A percentile compares a stretch with the other conserved stretches of the same genome.
Evolutionary conservation across 805 yeast species (phyloP).

Genomic region (Candida ipomoeae): DNA sequence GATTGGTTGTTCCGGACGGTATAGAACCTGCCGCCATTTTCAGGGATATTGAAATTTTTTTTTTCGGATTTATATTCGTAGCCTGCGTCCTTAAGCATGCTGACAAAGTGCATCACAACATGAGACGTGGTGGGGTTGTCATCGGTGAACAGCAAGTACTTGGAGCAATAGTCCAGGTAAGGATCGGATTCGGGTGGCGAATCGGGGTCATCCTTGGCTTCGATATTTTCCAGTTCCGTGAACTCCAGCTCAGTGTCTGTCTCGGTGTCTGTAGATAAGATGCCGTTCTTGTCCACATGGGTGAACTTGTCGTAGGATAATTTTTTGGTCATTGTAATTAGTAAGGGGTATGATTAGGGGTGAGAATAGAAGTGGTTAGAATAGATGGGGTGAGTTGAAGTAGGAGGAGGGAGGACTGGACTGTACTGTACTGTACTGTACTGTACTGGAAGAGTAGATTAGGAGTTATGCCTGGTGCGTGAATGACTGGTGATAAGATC

Average conservation of each 20-base stretch:
- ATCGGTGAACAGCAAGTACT: conserved; percentile 30
- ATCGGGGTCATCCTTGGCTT: too few species aligned
- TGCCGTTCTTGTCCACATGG: conserved; percentile 5
- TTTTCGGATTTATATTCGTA: conserved; percentile 27
- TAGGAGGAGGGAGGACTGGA: background rate
- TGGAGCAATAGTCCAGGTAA: conserved; percentile 12
- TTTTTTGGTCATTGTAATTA: background rate
- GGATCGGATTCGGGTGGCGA: too few species aligned
- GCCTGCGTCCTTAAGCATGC: conserved; percentile 23
- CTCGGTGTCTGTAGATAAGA: conserved; percentile 12
- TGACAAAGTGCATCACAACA: conserved; percentile 24
- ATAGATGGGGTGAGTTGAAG: background rate
- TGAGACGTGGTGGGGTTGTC: conserved; percentile 42
- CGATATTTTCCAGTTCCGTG: too few species aligned
- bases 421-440: too few species aligned
- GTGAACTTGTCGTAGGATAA: background rate
- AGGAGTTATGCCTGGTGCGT: too few species aligned
- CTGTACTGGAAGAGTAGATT: too few species aligned
- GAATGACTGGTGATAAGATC: background rate
- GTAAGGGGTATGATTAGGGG: too few species aligned
- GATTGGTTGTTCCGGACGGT: conserved; percentile 31
- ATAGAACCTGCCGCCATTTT: conserved; percentile 22
- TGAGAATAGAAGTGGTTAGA: too few species aligned
- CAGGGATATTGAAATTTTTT: conserved; percentile 7
- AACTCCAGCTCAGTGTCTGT: background rate